Conservation (phyloP, 805 yeast genomes). For the Candida tammaniensis region DNA sequence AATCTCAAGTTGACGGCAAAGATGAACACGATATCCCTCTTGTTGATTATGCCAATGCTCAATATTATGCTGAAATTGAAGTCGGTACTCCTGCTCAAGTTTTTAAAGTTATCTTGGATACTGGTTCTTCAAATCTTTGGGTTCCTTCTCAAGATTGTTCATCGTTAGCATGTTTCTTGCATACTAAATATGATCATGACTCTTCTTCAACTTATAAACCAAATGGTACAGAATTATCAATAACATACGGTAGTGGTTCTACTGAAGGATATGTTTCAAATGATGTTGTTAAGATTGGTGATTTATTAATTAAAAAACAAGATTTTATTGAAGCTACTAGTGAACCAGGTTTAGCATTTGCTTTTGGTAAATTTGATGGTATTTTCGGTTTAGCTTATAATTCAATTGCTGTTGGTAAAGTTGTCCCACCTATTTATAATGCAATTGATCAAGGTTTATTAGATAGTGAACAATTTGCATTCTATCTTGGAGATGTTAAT, state of each 20-base stretch:
- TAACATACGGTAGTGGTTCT: conserved; percentile 91
- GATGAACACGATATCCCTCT: conserved; percentile 67
- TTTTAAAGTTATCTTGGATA: conserved; percentile 92
- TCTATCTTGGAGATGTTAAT: conserved; percentile 79
- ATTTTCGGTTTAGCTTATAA: conserved; percentile 93
- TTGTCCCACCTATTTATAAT: conserved; percentile 92
- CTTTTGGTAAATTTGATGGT: conserved; percentile 98
- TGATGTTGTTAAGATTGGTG: conserved; percentile 80
- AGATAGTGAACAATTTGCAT: conserved; percentile 83
- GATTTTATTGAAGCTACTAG: conserved; percentile 96
- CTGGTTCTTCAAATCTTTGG: conserved; percentile 97
- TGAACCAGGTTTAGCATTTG: conserved; percentile 97
- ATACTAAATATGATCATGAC: conserved; percentile 83
- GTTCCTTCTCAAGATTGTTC: conserved; percentile 87
- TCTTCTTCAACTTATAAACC: conserved; percentile 79
- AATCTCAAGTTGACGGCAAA: conserved; percentile 10
- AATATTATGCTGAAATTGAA: conserved; percentile 87
- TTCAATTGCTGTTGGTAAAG: conserved; percentile 81
- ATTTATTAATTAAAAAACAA: conserved; percentile 79
- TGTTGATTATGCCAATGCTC: conserved; percentile 93
- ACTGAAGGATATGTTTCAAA: conserved; percentile 90
- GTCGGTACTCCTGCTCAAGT: conserved; percentile 92
- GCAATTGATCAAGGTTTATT: conserved; percentile 80
- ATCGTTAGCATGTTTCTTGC: conserved; percentile 93
- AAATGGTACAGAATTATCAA: conserved; percentile 82